Evolutionary conservation across 495 filamentous ascomycete genomes (phyloP), one percentile per base, ranked within the genome.

Genomic region (Talaromyces proteolyticus): DNA sequence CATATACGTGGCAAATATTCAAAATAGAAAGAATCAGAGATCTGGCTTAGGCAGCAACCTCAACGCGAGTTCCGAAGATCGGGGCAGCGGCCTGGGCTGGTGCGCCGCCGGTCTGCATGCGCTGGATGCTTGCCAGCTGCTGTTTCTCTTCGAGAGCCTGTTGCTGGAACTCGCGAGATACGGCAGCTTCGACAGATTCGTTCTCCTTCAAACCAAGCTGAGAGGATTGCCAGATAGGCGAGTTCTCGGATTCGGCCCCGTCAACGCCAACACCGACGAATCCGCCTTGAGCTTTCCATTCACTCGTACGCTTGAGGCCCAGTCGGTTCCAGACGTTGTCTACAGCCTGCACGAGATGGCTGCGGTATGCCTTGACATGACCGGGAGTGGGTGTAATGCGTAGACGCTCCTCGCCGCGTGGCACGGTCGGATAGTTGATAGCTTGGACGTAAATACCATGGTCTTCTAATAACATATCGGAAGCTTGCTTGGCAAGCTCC

Each of bases 341-440:
- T 11, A 98, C 65, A 4, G 93, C 91, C 43, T 80, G 63, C n/a
- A 95, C 84, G 5, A 98, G 80, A 53, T 96, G 81, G 51, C 91
- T 83, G 49, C 88, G 87, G 63, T 84, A 90, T 53, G 86, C 75
- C 63, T 84, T 84, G 45, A 80, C 81, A 62, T 98, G 93, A 26
- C 93, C 93, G 0, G 93, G 93, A 8, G 93, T 98, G 0, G 93
- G 93, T 6, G 93, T 98, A 64, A 98, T 87, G 55, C 93, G 85
- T 44, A 98, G 79, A 24, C 93, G 86, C 69, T 98, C 93, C 71
- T 98, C 89, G 12, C 93, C 93, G 4, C 92, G 87, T 1, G 93
- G 93, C 1, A 98, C 93, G 47, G 93, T 98, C 6, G 93, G 93
- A 69, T 97, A 98, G 72, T 98, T 98, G 77, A 98, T 97, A 50